phyloP scores from a whole-genome alignment of 2,329 filamentous ascomycete species.

The Penicillium sp. region DNA sequence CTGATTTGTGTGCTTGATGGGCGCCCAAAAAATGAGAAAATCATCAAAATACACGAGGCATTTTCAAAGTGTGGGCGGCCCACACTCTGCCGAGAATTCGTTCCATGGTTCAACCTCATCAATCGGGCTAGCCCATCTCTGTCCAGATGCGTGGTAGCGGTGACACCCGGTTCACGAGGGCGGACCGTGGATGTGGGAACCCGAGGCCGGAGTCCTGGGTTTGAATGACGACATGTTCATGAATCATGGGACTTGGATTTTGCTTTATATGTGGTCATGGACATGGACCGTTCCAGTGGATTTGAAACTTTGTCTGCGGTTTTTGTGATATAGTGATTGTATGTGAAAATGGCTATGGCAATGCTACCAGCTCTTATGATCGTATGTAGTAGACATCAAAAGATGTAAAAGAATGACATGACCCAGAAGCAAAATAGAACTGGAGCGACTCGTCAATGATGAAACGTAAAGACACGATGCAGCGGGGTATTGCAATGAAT shows the following conservation, averaged over 20 bases:
- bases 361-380: background rate
- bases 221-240: slow-evolving; percentile 19
- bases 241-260: slow-evolving; percentile 1
- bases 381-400: background rate
- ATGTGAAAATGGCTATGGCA: background rate
- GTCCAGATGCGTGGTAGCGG: background rate
- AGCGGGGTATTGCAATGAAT: slow-evolving; percentile 26
- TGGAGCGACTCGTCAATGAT: slow-evolving; percentile 10
- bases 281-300: background rate
- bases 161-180: slow-evolving; percentile 2
- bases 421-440: slow-evolving; percentile 1
- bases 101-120: slow-evolving; percentile 2
- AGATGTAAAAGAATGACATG: background rate
- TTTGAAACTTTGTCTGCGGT: background rate
- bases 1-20: background rate
- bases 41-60: background rate
- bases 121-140: slow-evolving; percentile 1
- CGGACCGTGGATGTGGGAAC: slow-evolving; percentile 12
- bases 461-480: slow-evolving; percentile 14
- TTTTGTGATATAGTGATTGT: background rate
- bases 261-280: background rate
- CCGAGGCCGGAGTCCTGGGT: slow-evolving; percentile 18
- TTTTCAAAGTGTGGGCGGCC: background rate
- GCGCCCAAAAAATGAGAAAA: background rate
- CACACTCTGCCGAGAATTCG: background rate